Evolutionary conservation across 352 stramenopile genomes (phyloP), one percentile per base, ranked within the genome.

Genomic region (Pythium myriotylum): DNA sequence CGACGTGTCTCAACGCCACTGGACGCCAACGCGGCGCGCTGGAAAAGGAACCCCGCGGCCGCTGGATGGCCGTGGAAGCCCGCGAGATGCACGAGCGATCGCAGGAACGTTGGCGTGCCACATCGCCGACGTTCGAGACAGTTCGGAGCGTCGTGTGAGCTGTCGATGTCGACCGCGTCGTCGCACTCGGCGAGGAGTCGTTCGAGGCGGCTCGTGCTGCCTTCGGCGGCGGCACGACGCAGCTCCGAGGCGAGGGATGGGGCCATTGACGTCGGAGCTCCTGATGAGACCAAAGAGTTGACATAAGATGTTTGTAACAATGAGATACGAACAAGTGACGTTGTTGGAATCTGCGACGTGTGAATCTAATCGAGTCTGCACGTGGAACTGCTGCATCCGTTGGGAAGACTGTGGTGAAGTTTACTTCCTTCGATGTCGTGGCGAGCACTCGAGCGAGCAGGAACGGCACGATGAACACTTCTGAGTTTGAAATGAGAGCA

Each of bases 71-170:
- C 54, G 41, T 54, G 29, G 16, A 39, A 24, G 2, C 54, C 43
- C 0, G 54, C 29, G n/a, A 54, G 29, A 23, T 35, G 32, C 10
- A 53, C 14, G 41, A 61, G 33, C 54, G 50, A 35, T 35, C 20
- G 22, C 20, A 32, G 42, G 9, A 27, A 6, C 12, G 14, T 3
- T 41, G 14, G 19, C 6, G 7, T 6, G 19, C 26, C 7, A n/a
- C 24, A 16, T 20, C 6, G 2, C 0, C 9, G 23, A 24, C 29
- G 22, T 24, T 32, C 37, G 37, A 35, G 16, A 29, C 7, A 13
- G 22, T 8, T 3, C 13, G 52, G 39, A 9, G 29, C 42, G 19
- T 37, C 29, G n/a, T n/a, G n/a, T n/a, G n/a, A n/a, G n/a, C n/a
- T n/a, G n/a, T n/a, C n/a, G n/a, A n/a, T n/a, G n/a, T n/a, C n/a